phyloP scores from a whole-genome alignment of 495 filamentous ascomycete genomes.

The Penicillium verhagenii region DNA sequence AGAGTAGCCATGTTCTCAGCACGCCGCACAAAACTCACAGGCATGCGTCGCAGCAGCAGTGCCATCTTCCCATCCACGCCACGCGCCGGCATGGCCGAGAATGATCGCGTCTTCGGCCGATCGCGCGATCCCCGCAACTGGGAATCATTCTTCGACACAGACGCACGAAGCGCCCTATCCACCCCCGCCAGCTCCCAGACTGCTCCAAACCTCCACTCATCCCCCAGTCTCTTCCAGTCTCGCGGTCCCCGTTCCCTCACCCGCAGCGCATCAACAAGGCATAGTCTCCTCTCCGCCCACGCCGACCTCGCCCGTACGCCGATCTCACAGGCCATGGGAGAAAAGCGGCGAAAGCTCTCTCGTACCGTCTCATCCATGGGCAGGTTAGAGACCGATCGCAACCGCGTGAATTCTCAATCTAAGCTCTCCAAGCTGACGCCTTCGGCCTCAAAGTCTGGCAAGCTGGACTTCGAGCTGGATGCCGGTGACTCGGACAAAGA shows the following conservation, averaged over 20 bases:
- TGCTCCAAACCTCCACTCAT: slow-evolving; percentile 70
- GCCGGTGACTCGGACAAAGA: slow-evolving; percentile 86
- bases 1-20: slow-evolving; percentile 52
- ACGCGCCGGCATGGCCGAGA: slow-evolving; percentile 28
- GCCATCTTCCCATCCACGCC: slow-evolving; percentile 45
- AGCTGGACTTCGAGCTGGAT: slow-evolving; percentile 42
- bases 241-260: slow-evolving; percentile 50
- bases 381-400: slow-evolving; percentile 55
- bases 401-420: slow-evolving; percentile 15
- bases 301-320: slow-evolving; percentile 46
- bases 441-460: slow-evolving; percentile 27
- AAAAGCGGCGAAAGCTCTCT: slow-evolving; percentile 61
- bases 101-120: slow-evolving; percentile 56
- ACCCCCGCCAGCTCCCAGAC: slow-evolving; percentile 68
- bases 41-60: slow-evolving; percentile 63
- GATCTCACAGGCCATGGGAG: slow-evolving; percentile 44
- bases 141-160: slow-evolving; percentile 77
- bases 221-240: slow-evolving; percentile 70
- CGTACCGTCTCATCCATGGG: slow-evolving; percentile 67
- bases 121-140: slow-evolving; percentile 81
- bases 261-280: slow-evolving; percentile 42
- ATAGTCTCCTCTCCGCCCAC: slow-evolving; percentile 52
- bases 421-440: slow-evolving; percentile 29
- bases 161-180: slow-evolving; percentile 68
- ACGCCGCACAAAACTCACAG: slow-evolving; percentile 50